Evolutionary conservation across 352 stramenopile species (phyloP).

Genomic region (Halophytophthora polymorphica): DNA sequence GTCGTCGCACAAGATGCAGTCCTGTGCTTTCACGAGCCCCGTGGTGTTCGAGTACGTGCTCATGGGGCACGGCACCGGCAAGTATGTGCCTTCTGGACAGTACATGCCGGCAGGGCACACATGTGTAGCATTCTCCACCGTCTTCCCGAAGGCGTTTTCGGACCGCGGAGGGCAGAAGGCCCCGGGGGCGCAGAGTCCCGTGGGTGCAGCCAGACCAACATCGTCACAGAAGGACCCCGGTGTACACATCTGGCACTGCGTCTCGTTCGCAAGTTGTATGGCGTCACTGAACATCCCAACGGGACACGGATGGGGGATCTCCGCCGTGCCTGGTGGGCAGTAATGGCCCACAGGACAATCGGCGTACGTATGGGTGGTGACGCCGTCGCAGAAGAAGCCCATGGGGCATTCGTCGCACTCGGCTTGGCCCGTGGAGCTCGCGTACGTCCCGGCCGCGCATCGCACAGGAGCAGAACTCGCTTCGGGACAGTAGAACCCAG

Average conservation of each 20-base stretch:
- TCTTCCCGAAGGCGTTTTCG: slow-evolving; percentile 42
- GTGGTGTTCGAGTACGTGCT: slow-evolving; percentile 61
- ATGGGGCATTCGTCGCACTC: slow-evolving; percentile 46
- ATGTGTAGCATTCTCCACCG: slow-evolving; percentile 26
- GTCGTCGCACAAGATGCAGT: slow-evolving; percentile 64
- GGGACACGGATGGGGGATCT: slow-evolving; percentile 49
- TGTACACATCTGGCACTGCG: slow-evolving; percentile 38
- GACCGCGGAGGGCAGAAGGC: slow-evolving; percentile 53
- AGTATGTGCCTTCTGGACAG: slow-evolving; percentile 69
- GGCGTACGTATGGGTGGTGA: slow-evolving; percentile 34
- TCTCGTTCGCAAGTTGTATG: slow-evolving; percentile 30
- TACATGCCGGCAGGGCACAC: slow-evolving; percentile 69
- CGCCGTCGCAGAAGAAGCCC: slow-evolving; percentile 64
- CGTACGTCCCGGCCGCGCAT: slow-evolving; percentile 45
- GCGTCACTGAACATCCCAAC: slow-evolving; percentile 61
- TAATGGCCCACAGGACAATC: slow-evolving; percentile 46
- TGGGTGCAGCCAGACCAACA: slow-evolving; percentile 20
- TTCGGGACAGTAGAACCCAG: slow-evolving; percentile 58
- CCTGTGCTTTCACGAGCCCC: slow-evolving; percentile 28
- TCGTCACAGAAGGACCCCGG: slow-evolving; percentile 42
- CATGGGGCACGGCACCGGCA: slow-evolving; percentile 51
- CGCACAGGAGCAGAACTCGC: slow-evolving; percentile 41
- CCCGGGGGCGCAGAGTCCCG: slow-evolving; percentile 42
- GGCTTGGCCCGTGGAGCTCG: slow-evolving; percentile 19
- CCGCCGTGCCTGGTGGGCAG: slow-evolving; percentile 42